Evolutionary conservation across 2,329 filamentous ascomycete genomes (phyloP), one percentile per base, ranked within the genome.

Genomic region (Exophiala bonariae): DNA sequence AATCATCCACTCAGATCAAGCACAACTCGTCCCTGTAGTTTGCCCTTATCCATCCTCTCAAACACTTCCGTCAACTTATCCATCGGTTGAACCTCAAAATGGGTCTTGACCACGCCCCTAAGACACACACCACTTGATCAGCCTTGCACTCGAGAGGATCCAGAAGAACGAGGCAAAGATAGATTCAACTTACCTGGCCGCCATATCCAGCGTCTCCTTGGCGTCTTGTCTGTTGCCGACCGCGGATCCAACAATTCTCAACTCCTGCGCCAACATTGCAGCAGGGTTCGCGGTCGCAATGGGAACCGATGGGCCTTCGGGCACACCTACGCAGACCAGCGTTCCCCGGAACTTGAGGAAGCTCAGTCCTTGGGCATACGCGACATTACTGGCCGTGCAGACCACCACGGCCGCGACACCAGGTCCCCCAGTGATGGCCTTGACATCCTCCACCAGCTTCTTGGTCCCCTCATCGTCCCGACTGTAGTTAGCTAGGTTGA

Each of bases 361-460:
- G 32, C 61, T 62, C 28, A 77, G 52, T 1, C 70, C 68, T 63
- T 78, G 76, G 37, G 66, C 68, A 56, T 79, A 80, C 4, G 75
- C 75, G 32, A 64, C 65, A 47, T 79, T 77, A 23, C 70, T 69
- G 13, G 71, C 69, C 1, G 75, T 76, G 58, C 75, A 77, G 13
- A 85, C 79, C 14, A 86, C 64, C 2, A 81, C 82, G 1, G 79
- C 79, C 49, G 81, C 75, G 0, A 80, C 82, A 20, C 83, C 82
- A 5, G 81, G 64, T 0, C 80, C 80, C 3, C 72, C 75, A 0
- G 81, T 81, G 1, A 81, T 63, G 28, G 70, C 72, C 57, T 77
- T 75, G 39, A 86, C 79, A 35, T 82, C 77, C 19, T 73, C 71
- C 4, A 70, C 71, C 5, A 82, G 69, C 33, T 59, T 55, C 10